Base-by-base conservation (phyloP, 2,329 filamentous ascomycete genomes). In the Talaromyces marneffei region DNA sequence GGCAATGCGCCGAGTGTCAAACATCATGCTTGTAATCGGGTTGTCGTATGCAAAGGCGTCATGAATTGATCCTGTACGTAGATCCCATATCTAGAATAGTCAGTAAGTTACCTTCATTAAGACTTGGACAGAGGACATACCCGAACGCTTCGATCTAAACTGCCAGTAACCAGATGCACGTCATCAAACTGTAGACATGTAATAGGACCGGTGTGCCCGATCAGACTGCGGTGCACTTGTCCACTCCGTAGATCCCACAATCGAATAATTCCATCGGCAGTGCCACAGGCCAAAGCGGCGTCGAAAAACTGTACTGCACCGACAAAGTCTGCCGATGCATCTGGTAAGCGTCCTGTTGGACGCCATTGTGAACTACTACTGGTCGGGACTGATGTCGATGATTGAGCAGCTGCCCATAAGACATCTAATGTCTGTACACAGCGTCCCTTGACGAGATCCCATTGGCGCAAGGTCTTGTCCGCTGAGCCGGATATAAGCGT, bases 401-500 rank as follows among this genome's bases (percentile, higher is more conserved):
- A 91, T 77, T 97, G 92, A 2, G 94, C 92, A 4, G 94, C 92
- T 9, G 94, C 94, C 94, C 94, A 99, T 74, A 99, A 89, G 6
- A 99, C 93, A 75, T 99, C 94, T 54, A 99, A 81, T 2, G 94
- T 99, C 77, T 99, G 94, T 59, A 99, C 90, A 74, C 94, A 97
- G 54, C 94, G 89, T n/a, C 94, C 94, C 74, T 92, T 97, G 69
- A 93, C 90, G 55, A 99, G 82, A 79, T 99, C 94, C 94, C 94
- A 99, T 74, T 99, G 94, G 48, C 94, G 87, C 60, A 99, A 81
- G 1, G 94, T 99, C 82, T 99, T 99, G 78, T 99, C 94, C 0
- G 94, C 89, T 7, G 93, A 97, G 12, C 94, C 94, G 1, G 94
- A 99, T 33, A 99, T 92, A 16, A 99, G 83, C 0, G 91, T 92